Conservation (phyloP, 2,329 filamentous ascomycete genomes). For the Aspergillus viridinutans region DNA sequence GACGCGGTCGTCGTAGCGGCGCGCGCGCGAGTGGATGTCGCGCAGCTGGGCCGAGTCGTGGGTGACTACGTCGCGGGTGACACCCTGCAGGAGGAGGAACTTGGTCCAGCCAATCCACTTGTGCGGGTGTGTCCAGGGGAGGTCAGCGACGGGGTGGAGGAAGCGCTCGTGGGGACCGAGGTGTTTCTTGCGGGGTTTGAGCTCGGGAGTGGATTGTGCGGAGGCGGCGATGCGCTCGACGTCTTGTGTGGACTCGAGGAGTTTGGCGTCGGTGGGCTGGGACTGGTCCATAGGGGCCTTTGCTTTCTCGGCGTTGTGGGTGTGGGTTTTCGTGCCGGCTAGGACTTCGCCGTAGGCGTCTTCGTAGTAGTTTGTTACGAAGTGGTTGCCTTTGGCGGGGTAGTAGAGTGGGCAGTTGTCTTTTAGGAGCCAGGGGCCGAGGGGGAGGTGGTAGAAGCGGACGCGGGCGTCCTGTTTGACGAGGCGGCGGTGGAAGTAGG, state of each 20-base stretch:
- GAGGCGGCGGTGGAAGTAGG: slow-evolving; percentile 26
- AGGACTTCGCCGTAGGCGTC: slow-evolving; percentile 23
- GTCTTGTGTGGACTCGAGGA: neutral
- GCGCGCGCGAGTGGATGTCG: slow-evolving; percentile 39
- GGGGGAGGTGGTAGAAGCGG: slow-evolving; percentile 27
- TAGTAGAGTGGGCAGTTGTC: slow-evolving; percentile 40
- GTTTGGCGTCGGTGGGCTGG: neutral
- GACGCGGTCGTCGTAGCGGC: slow-evolving; percentile 44
- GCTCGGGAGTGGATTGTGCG: slow-evolving; percentile 14
- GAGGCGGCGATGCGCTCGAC: slow-evolving; percentile 13
- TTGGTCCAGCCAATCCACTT: slow-evolving; percentile 40
- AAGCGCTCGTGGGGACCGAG: slow-evolving; percentile 23
- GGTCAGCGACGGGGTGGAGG: slow-evolving; percentile 16
- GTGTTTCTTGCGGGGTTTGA: slow-evolving; percentile 16
- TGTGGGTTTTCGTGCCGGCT: slow-evolving; percentile 9
- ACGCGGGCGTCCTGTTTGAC: slow-evolving; percentile 19
- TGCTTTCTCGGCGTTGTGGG: slow-evolving; percentile 4
- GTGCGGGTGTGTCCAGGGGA: slow-evolving; percentile 15
- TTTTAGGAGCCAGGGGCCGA: slow-evolving; percentile 39
- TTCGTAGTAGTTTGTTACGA: slow-evolving; percentile 41
- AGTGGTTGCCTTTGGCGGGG: slow-evolving; percentile 33
- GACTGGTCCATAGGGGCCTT: neutral
- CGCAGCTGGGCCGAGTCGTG: slow-evolving; percentile 38
- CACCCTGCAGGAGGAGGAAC: slow-evolving; percentile 42
- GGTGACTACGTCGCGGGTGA: slow-evolving; percentile 40